Base-by-base conservation (phyloP, 352 stramenopile genomes). In the Globisporangium okanoganense region DNA sequence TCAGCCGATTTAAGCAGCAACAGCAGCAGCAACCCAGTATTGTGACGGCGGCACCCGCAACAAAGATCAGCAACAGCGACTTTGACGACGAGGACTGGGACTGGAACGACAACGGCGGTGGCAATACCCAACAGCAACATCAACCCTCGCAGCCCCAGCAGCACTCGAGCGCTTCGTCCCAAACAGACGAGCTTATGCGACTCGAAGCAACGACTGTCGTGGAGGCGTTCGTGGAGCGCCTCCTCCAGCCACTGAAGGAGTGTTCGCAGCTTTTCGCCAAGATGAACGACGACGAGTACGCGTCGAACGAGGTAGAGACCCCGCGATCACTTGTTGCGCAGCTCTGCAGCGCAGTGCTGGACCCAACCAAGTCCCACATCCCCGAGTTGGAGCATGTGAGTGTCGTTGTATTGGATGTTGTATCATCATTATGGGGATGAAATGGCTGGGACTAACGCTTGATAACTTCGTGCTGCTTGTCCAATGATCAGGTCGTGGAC, bases 31-130 rank as follows among this genome's bases (percentile, higher is more conserved):
- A 45, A 8, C 14, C 16, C 4, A 33, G 12, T 51, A 3, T n/a
- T 25, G 44, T 51, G 3, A 44, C 24, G 18, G 5, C 48, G 7
- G 41, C 52, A 3, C 10, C 36, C 18, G 51, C 43, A 2, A 25
- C 56, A 20, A 41, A 29, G 9, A 38, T 40, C 25, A 55, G 20
- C 27, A 49, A 54, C 24, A 47, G 54, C 41, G 47, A 61, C 20
- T 67, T 69, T 40, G 43, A 59, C 20, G 75, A 78, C 1, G 70
- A 90, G 48, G 76, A 90, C 44, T 93, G 83, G 83, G 81, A 78
- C 49, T 89, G 79, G 77, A 75, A 79, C 58, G 81, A 89, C 24
- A 54, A 44, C n/a, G 24, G 57, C 50, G 24, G 24, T 35, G 13
- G 35, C 9, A 45, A 8, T 24, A 58, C 12, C 44, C 18, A 20